Percentiles rank a stretch among this genome's conserved stretches.
phyloP scores from a whole-genome alignment of 768 basidiomycete genomes.

The Pholiota molesta region DNA sequence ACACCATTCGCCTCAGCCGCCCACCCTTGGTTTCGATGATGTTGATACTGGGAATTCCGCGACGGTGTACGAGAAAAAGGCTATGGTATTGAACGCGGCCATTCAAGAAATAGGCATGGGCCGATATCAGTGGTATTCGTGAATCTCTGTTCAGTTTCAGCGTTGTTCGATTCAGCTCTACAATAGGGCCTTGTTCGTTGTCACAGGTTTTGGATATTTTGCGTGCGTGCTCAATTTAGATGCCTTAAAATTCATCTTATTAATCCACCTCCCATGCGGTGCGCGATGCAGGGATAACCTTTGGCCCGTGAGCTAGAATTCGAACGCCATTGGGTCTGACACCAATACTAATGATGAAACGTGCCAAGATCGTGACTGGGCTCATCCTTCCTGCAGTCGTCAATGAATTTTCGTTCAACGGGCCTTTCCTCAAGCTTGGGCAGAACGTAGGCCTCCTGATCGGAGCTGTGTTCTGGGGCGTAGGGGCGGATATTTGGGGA shows the following conservation, averaged over 20 bases:
- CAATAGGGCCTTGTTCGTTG: conserved; percentile 29
- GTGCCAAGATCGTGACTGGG: conserved; percentile 28
- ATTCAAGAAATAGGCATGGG: conserved; percentile 32
- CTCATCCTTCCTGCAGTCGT: conserved; percentile 65
- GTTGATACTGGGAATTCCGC: too few species aligned
- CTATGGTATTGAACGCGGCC: conserved; percentile 20
- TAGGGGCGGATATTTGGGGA: conserved; percentile 74
- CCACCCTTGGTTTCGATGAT: not conserved
- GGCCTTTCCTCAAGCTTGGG: conserved; percentile 67
- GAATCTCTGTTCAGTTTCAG: not conserved
- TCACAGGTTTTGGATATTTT: conserved; percentile 35
- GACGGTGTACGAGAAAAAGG: conserved; percentile 18
- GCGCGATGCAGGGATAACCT: conserved; percentile 27
- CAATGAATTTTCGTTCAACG: conserved; percentile 64
- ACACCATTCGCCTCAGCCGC: too few species aligned
- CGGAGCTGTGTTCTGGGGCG: conserved; percentile 71
- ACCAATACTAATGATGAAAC: too few species aligned
- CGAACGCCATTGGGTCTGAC: not conserved
- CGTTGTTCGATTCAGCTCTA: not conserved
- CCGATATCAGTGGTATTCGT: conserved; percentile 32
- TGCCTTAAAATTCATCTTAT: not conserved
- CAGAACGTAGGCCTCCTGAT: conserved; percentile 74
- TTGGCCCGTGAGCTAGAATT: conserved; percentile 28
- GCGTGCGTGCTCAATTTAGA: conserved; percentile 17
- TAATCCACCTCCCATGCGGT: too few species aligned